Evolutionary conservation across 805 yeast genomes (phyloP).

Genomic region (Monosporozyma aerobia): DNA sequence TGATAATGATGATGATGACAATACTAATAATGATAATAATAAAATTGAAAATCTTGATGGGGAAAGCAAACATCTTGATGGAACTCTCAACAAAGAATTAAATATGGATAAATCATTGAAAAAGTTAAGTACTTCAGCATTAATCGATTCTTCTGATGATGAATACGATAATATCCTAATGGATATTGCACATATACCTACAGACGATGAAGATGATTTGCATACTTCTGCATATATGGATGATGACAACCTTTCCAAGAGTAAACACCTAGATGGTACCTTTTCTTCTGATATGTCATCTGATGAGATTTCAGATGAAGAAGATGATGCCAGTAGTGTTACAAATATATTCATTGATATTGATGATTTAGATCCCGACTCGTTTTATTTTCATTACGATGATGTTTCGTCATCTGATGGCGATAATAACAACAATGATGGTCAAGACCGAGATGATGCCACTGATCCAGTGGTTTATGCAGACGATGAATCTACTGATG

Average conservation of each 20-base stretch:
- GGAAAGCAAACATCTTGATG: neutral
- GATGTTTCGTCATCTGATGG: conserved; percentile 45
- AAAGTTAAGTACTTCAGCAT: conserved; percentile 17
- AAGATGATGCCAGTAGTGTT: conserved; percentile 32
- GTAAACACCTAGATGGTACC: conserved; percentile 2
- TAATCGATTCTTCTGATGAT: conserved; percentile 21
- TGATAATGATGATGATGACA: conserved; percentile 17
- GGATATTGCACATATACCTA: conserved; percentile 28
- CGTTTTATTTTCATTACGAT: conserved; percentile 28
- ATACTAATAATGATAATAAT: conserved; percentile 1
- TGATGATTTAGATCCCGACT: conserved; percentile 32
- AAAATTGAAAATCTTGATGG: neutral
- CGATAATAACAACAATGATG: conserved; percentile 6
- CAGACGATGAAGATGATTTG: conserved; percentile 27
- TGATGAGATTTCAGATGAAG: conserved; percentile 16
- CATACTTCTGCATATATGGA: conserved; percentile 17
- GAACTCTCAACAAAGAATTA: neutral
- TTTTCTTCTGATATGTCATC: conserved; percentile 9
- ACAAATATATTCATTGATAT: conserved; percentile 33
- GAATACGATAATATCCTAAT: conserved; percentile 29
- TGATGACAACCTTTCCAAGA: conserved; percentile 15
- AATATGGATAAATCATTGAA: conserved; percentile 7
- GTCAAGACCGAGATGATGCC: conserved; percentile 23
- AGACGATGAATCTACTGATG: conserved; percentile 91
- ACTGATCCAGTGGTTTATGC: conserved; percentile 32